Evolutionary conservation across 2,329 filamentous ascomycete genomes (phyloP).

Genomic region (Colletotrichum liaoningense): DNA sequence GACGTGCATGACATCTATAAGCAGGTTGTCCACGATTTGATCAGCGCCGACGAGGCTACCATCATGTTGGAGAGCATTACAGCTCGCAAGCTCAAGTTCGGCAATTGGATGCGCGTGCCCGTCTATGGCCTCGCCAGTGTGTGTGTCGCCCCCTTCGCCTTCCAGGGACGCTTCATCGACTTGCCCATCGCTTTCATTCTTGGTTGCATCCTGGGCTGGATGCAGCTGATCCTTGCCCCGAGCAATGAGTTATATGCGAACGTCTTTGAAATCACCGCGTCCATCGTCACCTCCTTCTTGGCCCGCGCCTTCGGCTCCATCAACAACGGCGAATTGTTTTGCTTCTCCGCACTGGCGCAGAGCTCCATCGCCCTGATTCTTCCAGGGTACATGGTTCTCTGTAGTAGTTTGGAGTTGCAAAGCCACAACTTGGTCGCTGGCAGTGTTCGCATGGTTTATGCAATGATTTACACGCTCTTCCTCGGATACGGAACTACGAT

Average conservation of each 20-base stretch:
- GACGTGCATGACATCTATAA: constrained; percentile 85
- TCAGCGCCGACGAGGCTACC: constrained; percentile 78
- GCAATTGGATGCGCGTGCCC: constrained; percentile 67
- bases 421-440: constrained; percentile 74
- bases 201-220: constrained; percentile 77
- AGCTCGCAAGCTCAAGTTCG: constrained; percentile 57
- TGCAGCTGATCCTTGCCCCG: constrained; percentile 81
- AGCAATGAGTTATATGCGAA: constrained; percentile 76
- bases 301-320: constrained; percentile 78
- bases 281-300: constrained; percentile 75
- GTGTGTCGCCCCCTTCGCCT: constrained; percentile 83
- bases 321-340: constrained; percentile 67
- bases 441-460: constrained; percentile 76
- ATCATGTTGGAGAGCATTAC: constrained; percentile 68
- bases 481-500: constrained; percentile 75
- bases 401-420: constrained; percentile 70
- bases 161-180: constrained; percentile 81
- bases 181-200: constrained; percentile 81
- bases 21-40: constrained; percentile 82
- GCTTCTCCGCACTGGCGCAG: constrained; percentile 78
- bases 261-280: constrained; percentile 64
- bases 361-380: constrained; percentile 82
- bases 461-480: constrained; percentile 76
- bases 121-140: constrained; percentile 82
- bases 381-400: constrained; percentile 67